Evolutionary conservation across 192 early-diverging fungal species (phyloP), one percentile per base, ranked within the genome.

Genomic region (Coemansia sp.): DNA sequence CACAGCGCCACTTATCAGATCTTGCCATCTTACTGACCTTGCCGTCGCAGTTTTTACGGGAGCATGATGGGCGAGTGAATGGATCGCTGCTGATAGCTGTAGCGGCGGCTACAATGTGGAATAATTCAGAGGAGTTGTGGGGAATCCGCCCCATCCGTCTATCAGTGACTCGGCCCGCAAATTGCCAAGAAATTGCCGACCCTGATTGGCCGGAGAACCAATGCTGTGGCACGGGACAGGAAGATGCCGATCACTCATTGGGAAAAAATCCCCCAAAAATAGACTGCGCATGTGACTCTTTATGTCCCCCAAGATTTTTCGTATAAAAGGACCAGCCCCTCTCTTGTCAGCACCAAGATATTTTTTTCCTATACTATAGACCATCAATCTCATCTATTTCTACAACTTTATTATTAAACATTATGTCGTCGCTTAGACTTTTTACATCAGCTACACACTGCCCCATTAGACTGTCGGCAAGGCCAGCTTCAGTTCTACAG

Each of bases 381-480:
- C 63, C 46, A 37, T 47, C 35, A 26, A 17, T 23, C 43, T 21
- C 30, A 33, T 30, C n/a, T 30, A 14, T 42, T 55, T 8, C 14
- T 64, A 37, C 30, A 42, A 23, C 14, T 50, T 35, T 64, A 40
- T 33, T 69, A 26, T 57, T 11, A 1, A 1, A 4, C 33, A 0
- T 26, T 2, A 63, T 40, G 23, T 63, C 37, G 7, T 40, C 66
- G 53, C 43, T 33, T 59, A 57, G 57, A 33, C 30, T 35, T 26
- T 39, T 40, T 0, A 11, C 64, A 38, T 30, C 7, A 2, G 28
- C 53, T 30, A 42, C 2, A 30, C 28, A 28, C 17, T 6, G 17
- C 21, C 23, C 21, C 35, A 16, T 42, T 30, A 11, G 11, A 55
- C 26, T 14, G 23, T 9, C 3, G 23, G 6, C 46, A 21, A 3